Conservation (phyloP, 495 filamentous ascomycete species). For the Hypoxylon lenormandii region DNA sequence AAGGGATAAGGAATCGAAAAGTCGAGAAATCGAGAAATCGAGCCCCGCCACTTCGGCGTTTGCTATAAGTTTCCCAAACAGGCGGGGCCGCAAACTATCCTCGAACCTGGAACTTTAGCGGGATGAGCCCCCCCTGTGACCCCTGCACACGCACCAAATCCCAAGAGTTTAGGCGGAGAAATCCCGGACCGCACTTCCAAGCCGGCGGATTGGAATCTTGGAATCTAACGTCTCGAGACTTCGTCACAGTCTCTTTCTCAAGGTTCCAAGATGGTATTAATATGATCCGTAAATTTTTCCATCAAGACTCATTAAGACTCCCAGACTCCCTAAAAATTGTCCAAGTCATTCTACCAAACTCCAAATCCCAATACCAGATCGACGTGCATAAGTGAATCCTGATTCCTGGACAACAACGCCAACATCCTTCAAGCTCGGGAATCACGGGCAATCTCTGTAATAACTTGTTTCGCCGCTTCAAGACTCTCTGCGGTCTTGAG, state of each 20-base stretch:
- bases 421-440: not conserved
- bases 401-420: too few species aligned
- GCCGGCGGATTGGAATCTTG: not conserved
- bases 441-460: too few species aligned
- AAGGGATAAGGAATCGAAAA: conserved; percentile 14
- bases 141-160: too few species aligned
- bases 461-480: conserved; percentile 45
- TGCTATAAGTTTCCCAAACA: conserved; percentile 8
- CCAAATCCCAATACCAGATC: too few species aligned
- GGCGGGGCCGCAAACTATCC: conserved; percentile 14
- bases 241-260: too few species aligned
- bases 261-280: too few species aligned
- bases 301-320: too few species aligned
- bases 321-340: too few species aligned
- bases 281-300: too few species aligned
- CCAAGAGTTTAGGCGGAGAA: conserved; percentile 32
- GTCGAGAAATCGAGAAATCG: not conserved
- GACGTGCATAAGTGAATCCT: not conserved
- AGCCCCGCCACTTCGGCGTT: conserved; percentile 30
- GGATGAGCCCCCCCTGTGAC: too few species aligned
- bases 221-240: not conserved
- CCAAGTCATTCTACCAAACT: too few species aligned
- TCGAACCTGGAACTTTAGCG: too few species aligned
- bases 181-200: conserved; percentile 25
- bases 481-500: conserved; percentile 54